phyloP scores from a whole-genome alignment of 1,284 basidiomycete species.

The Puccinia triticina region DNA sequence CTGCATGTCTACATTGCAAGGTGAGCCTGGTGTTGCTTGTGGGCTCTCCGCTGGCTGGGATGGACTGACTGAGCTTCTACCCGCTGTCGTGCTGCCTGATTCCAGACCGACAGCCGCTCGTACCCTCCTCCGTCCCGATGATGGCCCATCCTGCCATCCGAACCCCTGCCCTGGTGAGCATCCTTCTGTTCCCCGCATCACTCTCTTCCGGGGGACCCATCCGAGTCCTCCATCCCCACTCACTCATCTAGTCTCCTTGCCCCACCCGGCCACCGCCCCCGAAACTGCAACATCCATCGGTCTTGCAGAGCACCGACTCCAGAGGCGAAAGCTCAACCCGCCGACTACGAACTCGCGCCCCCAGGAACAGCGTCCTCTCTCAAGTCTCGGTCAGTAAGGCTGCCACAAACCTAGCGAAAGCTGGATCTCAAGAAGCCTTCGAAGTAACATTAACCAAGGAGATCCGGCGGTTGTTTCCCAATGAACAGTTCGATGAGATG shows the following conservation, averaged over 20 bases:
- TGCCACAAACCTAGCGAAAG: not conserved
- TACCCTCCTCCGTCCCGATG: not conserved
- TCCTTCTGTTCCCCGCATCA: not conserved
- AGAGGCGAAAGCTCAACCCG: slow-evolving; percentile 11
- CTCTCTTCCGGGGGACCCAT: not conserved
- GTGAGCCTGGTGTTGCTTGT: no score
- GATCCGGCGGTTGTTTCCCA: not conserved
- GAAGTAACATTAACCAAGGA: not conserved
- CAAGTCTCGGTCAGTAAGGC: not conserved
- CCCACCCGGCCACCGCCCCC: not conserved
- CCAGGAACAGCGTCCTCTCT: not conserved
- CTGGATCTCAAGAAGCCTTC: not conserved
- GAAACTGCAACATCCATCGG: not conserved
- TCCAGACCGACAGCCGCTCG: no score
- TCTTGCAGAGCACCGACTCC: not conserved
- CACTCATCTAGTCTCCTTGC: no score
- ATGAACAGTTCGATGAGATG: not conserved
- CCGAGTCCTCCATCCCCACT: no score
- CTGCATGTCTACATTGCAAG: no score
- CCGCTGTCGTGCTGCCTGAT: no score
- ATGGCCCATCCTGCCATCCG: not conserved
- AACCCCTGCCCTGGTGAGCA: not conserved
- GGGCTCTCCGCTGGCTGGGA: no score
- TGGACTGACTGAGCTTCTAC: no score
- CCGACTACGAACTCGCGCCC: slow-evolving; percentile 15